Evolutionary conservation across 2,329 filamentous ascomycete genomes (phyloP), one percentile per base, ranked within the genome.

Genomic region (Magnaporthiopsis incrustans): DNA sequence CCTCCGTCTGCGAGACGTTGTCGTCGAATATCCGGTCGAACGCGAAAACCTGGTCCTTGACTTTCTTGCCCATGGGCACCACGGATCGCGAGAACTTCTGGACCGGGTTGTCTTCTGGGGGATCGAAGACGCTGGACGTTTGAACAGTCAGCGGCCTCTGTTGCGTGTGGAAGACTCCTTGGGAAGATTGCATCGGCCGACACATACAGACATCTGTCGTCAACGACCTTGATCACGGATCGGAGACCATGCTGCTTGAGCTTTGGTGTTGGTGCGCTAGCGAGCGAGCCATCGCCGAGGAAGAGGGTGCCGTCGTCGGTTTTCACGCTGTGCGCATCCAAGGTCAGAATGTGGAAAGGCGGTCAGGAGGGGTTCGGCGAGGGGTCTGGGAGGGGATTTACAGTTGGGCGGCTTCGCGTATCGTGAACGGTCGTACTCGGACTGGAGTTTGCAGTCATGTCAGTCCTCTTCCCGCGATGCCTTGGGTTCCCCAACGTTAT

Each of bases 21-120:
- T 98, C 93, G 81, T 99, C 95, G 76, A 99, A 98, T 67, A 99
- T 91, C 64, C 91, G 85, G 77, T 99, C 95, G 78, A 99, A 99
- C 62, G 89, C 93, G 71, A 99, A 99, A 4, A 95, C 95, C 76
- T 97, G 93, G 74, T 99, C 96, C 75, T 99, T 99, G 71, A 95
- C 91, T 70, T 92, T 90, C 77, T 96, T 98, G 64, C 93, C 92
- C 63, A 87, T 85, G 4, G 89, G 88, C 12, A 96, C 85, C 14
- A 96, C 89, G 2, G 89, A 92, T 73, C 88, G 84, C 35, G 90
- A 89, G 76, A 97, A 96, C 69, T 89, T 89, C 66, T 96, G 92
- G 11, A 98, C 88, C 0, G 93, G 91, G 71, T 88, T 96, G 73
- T 98, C 93, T 77, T 99, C 95, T 57, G 95, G 95, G 10, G 95